phyloP scores from a whole-genome alignment of 2,329 filamentous ascomycete genomes.

The Alternaria longipes region DNA sequence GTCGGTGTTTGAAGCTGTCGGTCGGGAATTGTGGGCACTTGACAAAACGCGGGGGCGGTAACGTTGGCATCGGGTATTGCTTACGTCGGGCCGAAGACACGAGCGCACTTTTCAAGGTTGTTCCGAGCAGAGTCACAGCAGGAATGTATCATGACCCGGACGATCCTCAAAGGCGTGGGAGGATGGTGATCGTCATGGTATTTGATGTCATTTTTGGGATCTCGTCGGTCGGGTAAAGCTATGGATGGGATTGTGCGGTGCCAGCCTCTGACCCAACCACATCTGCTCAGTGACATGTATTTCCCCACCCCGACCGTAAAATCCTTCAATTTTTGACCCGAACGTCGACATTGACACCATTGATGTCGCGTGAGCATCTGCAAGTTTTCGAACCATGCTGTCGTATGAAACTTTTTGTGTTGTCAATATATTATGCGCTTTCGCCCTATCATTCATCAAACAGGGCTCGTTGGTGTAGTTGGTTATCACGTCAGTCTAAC shows the following conservation, averaged over 20 bases:
- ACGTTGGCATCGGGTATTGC: constrained; percentile 18
- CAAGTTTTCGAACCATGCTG: not conserved
- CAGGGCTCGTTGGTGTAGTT: constrained; percentile 55
- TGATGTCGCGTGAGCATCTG: not conserved
- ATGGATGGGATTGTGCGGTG: not conserved
- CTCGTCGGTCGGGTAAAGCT: not conserved
- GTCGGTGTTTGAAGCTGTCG: constrained; percentile 26
- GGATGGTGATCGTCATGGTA: not conserved
- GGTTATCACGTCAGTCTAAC: constrained; percentile 60
- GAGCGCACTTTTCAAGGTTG: not conserved
- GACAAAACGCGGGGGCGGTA: constrained; percentile 18
- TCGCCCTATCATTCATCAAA: not conserved
- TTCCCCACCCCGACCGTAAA: not conserved
- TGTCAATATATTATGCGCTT: not conserved
- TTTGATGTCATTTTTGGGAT: not conserved
- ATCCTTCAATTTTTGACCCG: not conserved
- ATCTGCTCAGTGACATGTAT: constrained; percentile 1
- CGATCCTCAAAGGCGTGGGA: not conserved
- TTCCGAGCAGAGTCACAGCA: not conserved
- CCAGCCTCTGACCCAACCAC: constrained; percentile 4
- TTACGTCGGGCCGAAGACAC: constrained; percentile 13
- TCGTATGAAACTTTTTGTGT: not conserved
- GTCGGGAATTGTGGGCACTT: constrained; percentile 17
- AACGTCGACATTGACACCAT: not conserved
- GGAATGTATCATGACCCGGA: not conserved